A percentile compares a stretch with the other conserved stretches of the same genome.
These are phyloP conservation scores for Chlamydomonas eustigma DNA, from an alignment of 139 green algal species.

Conservation along the genomic window DNA sequence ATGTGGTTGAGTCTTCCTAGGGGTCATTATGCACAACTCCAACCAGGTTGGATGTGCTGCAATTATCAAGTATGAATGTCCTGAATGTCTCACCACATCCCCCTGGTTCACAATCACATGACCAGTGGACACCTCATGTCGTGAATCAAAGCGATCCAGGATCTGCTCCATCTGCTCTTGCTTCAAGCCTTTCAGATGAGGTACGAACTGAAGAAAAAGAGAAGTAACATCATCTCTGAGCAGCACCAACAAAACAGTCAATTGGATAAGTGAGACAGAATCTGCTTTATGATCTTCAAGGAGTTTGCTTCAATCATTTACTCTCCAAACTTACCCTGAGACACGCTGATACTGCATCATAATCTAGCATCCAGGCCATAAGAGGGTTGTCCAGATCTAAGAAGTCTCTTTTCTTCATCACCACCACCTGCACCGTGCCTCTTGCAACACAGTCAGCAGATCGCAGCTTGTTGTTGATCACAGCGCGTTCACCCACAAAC, in stretches of 20 bases:
- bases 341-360: slow-evolving; percentile 53
- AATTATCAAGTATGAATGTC: no score
- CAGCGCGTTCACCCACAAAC: slow-evolving; percentile 70
- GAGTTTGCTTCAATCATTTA: not conserved
- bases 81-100: slow-evolving; percentile 47
- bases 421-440: slow-evolving; percentile 61
- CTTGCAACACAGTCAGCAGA: slow-evolving; percentile 65
- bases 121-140: slow-evolving; percentile 48
- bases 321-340: slow-evolving; percentile 10
- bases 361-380: slow-evolving; percentile 73
- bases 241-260: no score
- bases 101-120: slow-evolving; percentile 46
- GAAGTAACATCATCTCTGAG: not conserved
- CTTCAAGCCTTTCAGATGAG: slow-evolving; percentile 42
- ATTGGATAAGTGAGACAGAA: no score
- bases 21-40: slow-evolving; percentile 53
- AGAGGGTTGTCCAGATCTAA: slow-evolving; percentile 72
- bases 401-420: slow-evolving; percentile 72
- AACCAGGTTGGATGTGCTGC: no score
- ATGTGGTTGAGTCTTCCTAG: no score
- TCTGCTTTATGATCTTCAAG: no score
- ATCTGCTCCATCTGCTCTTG: slow-evolving; percentile 64
- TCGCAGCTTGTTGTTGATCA: slow-evolving; percentile 72
- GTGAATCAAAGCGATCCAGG: slow-evolving; percentile 59
- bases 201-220: not conserved